Evolutionary conservation across 2,329 filamentous ascomycete species (phyloP), one percentile per base, ranked within the genome.

Genomic region (Metarhizium robertsii): DNA sequence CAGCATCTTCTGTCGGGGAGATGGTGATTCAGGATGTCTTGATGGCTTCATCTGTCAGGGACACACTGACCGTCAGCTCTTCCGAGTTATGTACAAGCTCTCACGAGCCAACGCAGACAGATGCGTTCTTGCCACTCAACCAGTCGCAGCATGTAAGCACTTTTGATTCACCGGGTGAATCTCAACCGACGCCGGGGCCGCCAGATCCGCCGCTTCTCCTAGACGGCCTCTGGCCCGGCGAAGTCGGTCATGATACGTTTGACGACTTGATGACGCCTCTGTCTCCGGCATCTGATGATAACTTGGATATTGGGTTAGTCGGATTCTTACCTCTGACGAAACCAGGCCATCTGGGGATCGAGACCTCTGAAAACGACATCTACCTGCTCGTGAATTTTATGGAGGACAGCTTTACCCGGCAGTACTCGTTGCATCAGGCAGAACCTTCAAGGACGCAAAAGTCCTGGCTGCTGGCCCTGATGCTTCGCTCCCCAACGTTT

Each of bases 401-500:
- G 34, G 48, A 32, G 25, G 25, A 50, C n/a, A 32, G 16, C 20
- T 50, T 50, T 50, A 6, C 25, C n/a, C 10, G 25, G 25, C 48
- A 50, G n/a, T 32, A 50, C 18, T 32, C 48, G 5, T 32, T 32
- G 16, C 16, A 25, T 7, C 40, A 36, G 42, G 18, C 40, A 1
- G 18, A 30, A 1, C 38, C 14, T 11, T 38, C 54, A 10, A 13
- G 32, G 20, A n/a, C 49, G 6, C 29, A 55, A 14, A 52, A 38
- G 14, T 18, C 29, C 1, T 55, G 49, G 54, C 42, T 55, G 20
- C 11, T 55, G 18, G 36, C 42, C 32, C 32, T 53, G 14, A n/a
- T 55, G 2, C 38, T 36, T 29, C 54, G 54, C 40, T 55, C 54
- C 4, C 49, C 54, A 2, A 48, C 49, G 7, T 55, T 55, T 14